Base-by-base conservation (phyloP, 495 filamentous ascomycete genomes). In the Chaetomidium leptoderma region DNA sequence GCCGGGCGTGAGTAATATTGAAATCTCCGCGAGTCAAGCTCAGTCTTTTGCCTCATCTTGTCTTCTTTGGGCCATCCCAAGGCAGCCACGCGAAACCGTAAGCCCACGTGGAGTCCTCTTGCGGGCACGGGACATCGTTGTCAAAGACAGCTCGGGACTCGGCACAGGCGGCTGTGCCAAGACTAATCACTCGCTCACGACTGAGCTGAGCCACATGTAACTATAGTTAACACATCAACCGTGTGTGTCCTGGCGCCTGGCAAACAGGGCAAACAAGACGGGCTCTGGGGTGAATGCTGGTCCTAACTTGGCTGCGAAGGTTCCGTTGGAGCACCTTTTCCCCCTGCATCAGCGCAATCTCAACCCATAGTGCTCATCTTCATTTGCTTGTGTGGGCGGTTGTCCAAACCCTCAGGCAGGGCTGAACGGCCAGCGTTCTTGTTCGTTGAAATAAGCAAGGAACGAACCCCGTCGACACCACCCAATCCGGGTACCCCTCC, bases 141-240 rank as follows among this genome's bases (percentile, higher is more conserved):
- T 42, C 40, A 24, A 44, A 10, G 40, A n/a, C 40, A 44, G 40
- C 19, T 21, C 40, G 40, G 40, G 19, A 44, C 40, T 44, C 40
- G 40, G 40, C 40, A 44, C 40, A 44, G 8, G 40, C 19, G 23
- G 17, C 19, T 21, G 2, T 14, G 40, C 19, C 40, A 44, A 44
- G 40, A 21, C 40, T 9, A 14, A 21, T 24, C 21, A 36, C 35
- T 24, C 40, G 14, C 24, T 24, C 10, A n/a, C n/a, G n/a, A n/a
- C 40, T 44, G 40, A 23, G 40, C 21, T 44, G 40, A 44, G 40
- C 40, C 40, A 44, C 40, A 44, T 44, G 40, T 24, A 44, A 44
- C 40, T 17, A n/a, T n/a, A n/a, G n/a, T n/a, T 17, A 42, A 19
- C 39, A 7, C 39, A n/a, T 42, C 39, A 42, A 42, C n/a, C 39